Evolutionary conservation across 768 basidiomycete species (phyloP), one percentile per base, ranked within the genome.

Genomic region (Mycena rosella): DNA sequence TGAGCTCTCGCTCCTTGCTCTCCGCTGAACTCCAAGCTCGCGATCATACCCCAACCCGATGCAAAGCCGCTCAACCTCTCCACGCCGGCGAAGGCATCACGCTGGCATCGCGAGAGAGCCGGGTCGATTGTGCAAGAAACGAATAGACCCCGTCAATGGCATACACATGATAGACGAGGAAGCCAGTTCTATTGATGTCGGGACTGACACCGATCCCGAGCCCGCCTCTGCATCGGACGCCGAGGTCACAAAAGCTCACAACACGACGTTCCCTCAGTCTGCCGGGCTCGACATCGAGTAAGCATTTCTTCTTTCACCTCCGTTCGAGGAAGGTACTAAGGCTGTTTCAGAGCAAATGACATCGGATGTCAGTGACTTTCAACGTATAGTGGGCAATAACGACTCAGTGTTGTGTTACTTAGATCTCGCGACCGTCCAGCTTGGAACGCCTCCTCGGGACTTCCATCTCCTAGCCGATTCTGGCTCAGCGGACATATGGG

Each of bases 401-500:
- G 20, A 14, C 58, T 66, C 55, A 56, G 36, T 27, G 18, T 26
- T 17, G 60, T 61, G n/a, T n/a, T n/a, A n/a, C 42, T 29, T 48
- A 81, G 80, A 84, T 60, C 67, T 81, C n/a, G 74, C 69, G 15
- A 72, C 58, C 7, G 54, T 83, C 5, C 34, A 69, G 53, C 75
- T 83, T 17, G 83, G 90, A 26, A 89, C 88, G 4, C 88, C 87
- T 26, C 78, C 82, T 11, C 78, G 71, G 32, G 53, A 77, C 51
- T 91, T 89, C 68, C 74, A 74, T 9, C 71, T 91, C 44, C 74
- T 91, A 22, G 83, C 91, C 80, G 89, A 91, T 74, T 85, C 86
- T 2, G 89, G 90, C 26, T 88, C 87, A 6, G 85, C 88, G 0
- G 89, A 91, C 74, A 80, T 88, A 59, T 90, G 89, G 88, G 86